Conservation (phyloP, 2,329 filamentous ascomycete species). For the Nigrospora osmanthi region DNA sequence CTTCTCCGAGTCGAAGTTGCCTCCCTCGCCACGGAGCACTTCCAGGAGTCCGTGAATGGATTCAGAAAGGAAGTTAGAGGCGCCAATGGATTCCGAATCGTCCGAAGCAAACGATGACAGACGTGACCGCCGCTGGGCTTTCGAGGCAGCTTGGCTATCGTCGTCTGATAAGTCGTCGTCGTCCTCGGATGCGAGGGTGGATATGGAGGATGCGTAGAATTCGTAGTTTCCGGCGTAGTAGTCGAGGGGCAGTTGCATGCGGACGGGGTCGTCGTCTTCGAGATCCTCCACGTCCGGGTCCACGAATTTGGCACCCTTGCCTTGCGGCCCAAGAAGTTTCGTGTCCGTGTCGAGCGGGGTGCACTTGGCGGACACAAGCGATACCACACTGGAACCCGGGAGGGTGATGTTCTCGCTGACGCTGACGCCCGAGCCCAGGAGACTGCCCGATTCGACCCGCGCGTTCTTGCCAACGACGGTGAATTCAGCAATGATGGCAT, state of each 20-base stretch:
- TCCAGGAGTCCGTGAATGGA: conserved; percentile 83
- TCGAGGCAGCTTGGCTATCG: conserved; percentile 52
- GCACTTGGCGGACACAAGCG: conserved; percentile 28
- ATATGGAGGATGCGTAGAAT: conserved; percentile 47
- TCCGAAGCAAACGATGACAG: conserved; percentile 68
- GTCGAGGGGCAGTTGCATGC: conserved; percentile 46
- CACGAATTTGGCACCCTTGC: conserved; percentile 41
- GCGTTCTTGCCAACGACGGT: conserved; percentile 65
- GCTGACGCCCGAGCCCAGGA: conserved; percentile 72
- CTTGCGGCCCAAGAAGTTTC: conserved; percentile 37
- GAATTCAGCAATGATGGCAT: conserved; percentile 69
- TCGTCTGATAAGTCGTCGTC: conserved; percentile 59
- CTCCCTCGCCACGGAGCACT: conserved; percentile 61
- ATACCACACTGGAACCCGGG: conserved; percentile 23
- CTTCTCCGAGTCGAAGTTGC: conserved; percentile 74
- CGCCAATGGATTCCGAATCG: conserved; percentile 53
- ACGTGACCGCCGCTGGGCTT: conserved; percentile 44
- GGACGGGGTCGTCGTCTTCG: conserved; percentile 40
- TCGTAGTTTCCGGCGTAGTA: conserved; percentile 46
- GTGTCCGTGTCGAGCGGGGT: conserved; percentile 31
- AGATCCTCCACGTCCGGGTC: conserved; percentile 40
- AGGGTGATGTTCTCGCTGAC: conserved; percentile 55
- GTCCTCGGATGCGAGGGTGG: conserved; percentile 56
- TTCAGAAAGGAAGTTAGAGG: conserved; percentile 70
- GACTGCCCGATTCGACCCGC: conserved; percentile 60